Percentiles rank a stretch among this genome's conserved stretches.
These are phyloP conservation scores for Nadsonia starkeyi-henricii DNA, from an alignment of 1,139 yeast species.

Conservation along the genomic window DNA sequence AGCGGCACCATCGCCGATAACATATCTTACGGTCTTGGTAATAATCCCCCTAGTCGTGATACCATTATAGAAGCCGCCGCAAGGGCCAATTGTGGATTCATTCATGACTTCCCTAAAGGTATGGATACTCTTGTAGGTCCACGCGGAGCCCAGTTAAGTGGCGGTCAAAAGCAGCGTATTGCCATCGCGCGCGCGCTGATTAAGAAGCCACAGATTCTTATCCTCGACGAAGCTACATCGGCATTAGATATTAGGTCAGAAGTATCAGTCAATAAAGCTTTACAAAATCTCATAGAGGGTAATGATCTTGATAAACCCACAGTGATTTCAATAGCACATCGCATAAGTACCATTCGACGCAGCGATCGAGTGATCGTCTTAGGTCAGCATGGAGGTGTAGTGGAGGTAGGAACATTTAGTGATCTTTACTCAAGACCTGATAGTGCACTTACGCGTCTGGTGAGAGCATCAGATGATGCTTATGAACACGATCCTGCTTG, in stretches of 20 bases:
- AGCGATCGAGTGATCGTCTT: conserved; percentile 74
- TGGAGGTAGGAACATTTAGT: conserved; percentile 66
- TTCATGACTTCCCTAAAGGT: conserved; percentile 62
- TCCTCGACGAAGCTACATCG: conserved; percentile 72
- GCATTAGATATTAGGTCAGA: conserved; percentile 82
- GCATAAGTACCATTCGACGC: conserved; percentile 75
- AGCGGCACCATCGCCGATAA: conserved; percentile 83
- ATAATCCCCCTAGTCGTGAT: conserved; percentile 21
- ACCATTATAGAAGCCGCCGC: conserved; percentile 56
- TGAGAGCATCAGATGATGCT: conserved; percentile 29
- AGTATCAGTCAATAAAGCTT: conserved; percentile 57
- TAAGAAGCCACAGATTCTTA: conserved; percentile 54
- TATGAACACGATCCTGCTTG: not conserved
- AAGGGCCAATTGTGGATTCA: conserved; percentile 70
- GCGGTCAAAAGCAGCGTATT: conserved; percentile 76
- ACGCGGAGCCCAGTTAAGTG: conserved; percentile 73
- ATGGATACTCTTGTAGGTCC: conserved; percentile 79
- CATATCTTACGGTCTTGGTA: conserved; percentile 55
- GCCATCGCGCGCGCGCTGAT: conserved; percentile 75
- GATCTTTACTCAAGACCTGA: conserved; percentile 46
- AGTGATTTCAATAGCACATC: conserved; percentile 83
- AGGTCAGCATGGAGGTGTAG: conserved; percentile 62
- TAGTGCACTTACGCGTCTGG: conserved; percentile 57
- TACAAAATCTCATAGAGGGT: conserved; percentile 45
- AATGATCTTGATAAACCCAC: conserved; percentile 34